Evolutionary conservation across 2,329 filamentous ascomycete species (phyloP), one percentile per base, ranked within the genome.

Genomic region (Clonostachys chloroleuca): DNA sequence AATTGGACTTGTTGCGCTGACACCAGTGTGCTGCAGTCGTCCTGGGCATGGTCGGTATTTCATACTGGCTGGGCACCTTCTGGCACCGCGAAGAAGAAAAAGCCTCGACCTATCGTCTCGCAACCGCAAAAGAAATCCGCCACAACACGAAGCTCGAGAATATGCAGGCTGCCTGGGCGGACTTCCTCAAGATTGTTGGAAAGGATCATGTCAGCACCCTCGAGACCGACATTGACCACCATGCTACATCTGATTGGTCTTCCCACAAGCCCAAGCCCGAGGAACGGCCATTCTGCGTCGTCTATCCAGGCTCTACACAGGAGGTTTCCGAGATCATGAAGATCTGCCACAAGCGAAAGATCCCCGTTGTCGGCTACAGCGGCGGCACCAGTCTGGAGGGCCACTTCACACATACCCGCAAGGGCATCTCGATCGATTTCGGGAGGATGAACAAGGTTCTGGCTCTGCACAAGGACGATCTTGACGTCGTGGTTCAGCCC

Each of bases 331-430:
- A 77, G 52, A 81, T 96, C 50, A 92, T 95, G 85, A 92, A 92
- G 70, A 71, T 96, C 47, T 96, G 92, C 70, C 89, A 95, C 64
- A 67, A 73, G 59, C 77, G 92, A 39, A 77, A 77, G 48, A 94
- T 96, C 52, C 92, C 92, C 6, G 89, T 96, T 20, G 92, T 89
- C 5, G 86, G 85, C 4, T 95, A 91, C 69, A 90, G 86, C 48
- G 92, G 92, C 40, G 92, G 92, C 34, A 96, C 92, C 8, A 92
- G 87, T 58, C 73, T 96, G 34, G 92, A 96, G 67, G 92, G 92
- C 2, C 89, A 96, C 65, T 95, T 88, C 65, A 84, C 89, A 2
- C 82, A 90, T 3, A 96, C 90, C 14, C 74, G 84, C 54, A 87
- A 89, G 48, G 92, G 92, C 17, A 82, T 96, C 34, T 92, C 88